Evolutionary conservation across 495 filamentous ascomycete species (phyloP).

Genomic region (Podospora anserina): DNA sequence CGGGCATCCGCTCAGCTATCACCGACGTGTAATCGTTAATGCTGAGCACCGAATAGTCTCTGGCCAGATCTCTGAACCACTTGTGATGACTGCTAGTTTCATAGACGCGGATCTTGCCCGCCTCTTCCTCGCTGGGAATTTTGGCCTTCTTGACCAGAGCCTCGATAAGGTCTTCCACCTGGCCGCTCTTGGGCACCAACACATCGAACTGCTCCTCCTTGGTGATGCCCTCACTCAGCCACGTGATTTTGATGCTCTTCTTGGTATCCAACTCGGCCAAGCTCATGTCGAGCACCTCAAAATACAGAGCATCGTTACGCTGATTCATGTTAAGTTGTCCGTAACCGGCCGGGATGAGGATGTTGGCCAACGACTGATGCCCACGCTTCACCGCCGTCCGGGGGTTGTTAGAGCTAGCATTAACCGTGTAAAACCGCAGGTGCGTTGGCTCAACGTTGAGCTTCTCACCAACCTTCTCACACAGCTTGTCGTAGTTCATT

Average conservation of each 20-base stretch:
- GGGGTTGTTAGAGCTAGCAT: constrained; percentile 66
- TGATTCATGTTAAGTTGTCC: constrained; percentile 59
- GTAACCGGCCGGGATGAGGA: constrained; percentile 61
- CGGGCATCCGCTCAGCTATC: constrained; percentile 74
- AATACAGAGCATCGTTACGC: constrained; percentile 73
- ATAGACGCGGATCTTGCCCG: constrained; percentile 66
- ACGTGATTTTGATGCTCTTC: constrained; percentile 74
- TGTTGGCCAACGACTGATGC: constrained; percentile 62
- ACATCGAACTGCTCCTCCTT: constrained; percentile 85
- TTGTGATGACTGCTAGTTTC: constrained; percentile 75
- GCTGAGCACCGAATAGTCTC: constrained; percentile 61
- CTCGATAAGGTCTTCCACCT: constrained; percentile 69
- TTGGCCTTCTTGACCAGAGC: constrained; percentile 75
- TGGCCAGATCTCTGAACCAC: constrained; percentile 67
- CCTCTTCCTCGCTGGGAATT: constrained; percentile 66
- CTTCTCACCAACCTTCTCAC: constrained; percentile 76
- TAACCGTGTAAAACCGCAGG: constrained; percentile 82
- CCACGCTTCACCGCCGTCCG: constrained; percentile 71
- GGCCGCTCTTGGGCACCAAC: constrained; percentile 78
- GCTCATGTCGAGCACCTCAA: constrained; percentile 90
- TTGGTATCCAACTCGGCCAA: constrained; percentile 89
- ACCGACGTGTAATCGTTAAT: constrained; percentile 84
- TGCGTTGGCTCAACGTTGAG: constrained; percentile 78
- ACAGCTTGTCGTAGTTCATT: constrained; percentile 85
- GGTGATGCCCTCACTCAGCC: constrained; percentile 82